Evolutionary conservation across 306 rosid genomes (phyloP), one percentile per base, ranked within the genome.

Genomic region (Ammopiptanthus mongolicus): DNA sequence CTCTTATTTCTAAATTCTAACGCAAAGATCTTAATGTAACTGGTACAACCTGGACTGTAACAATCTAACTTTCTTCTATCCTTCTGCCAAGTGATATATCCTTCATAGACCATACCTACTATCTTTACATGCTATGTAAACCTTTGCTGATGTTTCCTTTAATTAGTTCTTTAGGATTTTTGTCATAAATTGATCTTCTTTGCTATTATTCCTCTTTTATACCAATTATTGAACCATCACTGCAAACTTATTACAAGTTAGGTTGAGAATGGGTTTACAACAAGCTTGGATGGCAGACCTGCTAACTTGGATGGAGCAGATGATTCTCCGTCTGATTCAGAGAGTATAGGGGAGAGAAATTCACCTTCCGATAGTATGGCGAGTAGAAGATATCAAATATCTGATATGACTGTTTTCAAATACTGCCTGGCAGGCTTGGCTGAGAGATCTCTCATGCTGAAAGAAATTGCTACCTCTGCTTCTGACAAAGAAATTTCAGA

Each of bases 391-490:
- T 90, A 80, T 78, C 89, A 84, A 59, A 77, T 91, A 62, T 90
- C 96, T 8, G 98, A 95, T 73, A 78, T 80, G 68, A 84, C 87
- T 63, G 72, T 91, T 80, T 95, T 95, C 80, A 95, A 88, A 81
- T 95, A 95, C 84, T 88, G 91, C 81, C 83, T 95, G 73, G 92
- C 96, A 33, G 81, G 85, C 85, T 78, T 95, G 77, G 17, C 81
- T 73, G 98, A 95, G 86, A 95, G 85, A 82, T 86, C 90, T 59
- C 91, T 86, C 48, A 80, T 95, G 87, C 98, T 95, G 77, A 95
- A 87, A 89, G 97, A 95, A 81, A 90, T 95, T 80, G 91, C 89
- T 56, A 39, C 72, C 75, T 78, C 82, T 41, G 83, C 86, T 55
- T 83, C 96, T 25, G 83, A 82, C 61, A 86, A 74, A 72, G 97